Base-by-base conservation (phyloP, 2,329 filamentous ascomycete species). In the Phialophora chinensis region DNA sequence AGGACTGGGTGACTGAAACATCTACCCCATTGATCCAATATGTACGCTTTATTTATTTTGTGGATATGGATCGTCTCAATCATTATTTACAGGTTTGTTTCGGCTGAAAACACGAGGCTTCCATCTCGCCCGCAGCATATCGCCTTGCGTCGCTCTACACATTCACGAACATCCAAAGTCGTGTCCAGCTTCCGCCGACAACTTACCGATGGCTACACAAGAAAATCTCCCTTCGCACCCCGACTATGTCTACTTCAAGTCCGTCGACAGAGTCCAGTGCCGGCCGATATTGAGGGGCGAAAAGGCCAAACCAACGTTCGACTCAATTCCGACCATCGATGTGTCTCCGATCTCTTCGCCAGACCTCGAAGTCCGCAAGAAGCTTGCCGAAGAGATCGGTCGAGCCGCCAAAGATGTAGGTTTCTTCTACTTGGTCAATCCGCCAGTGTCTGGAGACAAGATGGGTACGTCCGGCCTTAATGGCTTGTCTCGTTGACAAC, bases 401-500 rank as follows among this genome's bases (percentile, higher is more conserved):
- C 69, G 75, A 0, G 84, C 84, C 0, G 81, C 83, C 2, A 79
- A 80, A 11, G 82, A 79, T 52, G 84, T 77, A 0, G 85, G 84
- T 2, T 87, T 87, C 76, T 86, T 87, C 74, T 86, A 86, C 75
- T 78, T 86, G 47, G 25, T 61, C 42, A 61, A 61, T 20, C 59
- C 59, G 59, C 59, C 59, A 17, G 59, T 61, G 23, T 52, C 44
- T 35, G 44, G 23, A 4, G 59, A 14, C 11, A 61, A 61, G 59
- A 61, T 61, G 59, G 59, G 59, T 61, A 53, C 47, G 59, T 61
- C n/a, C 25, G 23, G 31, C 33, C 2, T 35, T 12, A 35, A 4
- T 35, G 10, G 10, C 33, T 12, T 35, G 12, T 52, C 1, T 61
- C 12, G 59, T 52, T n/a, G 31, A 61, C 27, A 35, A 17, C 12